Conservation (phyloP, 345 rosid species). For the Clausena lansium region DNA sequence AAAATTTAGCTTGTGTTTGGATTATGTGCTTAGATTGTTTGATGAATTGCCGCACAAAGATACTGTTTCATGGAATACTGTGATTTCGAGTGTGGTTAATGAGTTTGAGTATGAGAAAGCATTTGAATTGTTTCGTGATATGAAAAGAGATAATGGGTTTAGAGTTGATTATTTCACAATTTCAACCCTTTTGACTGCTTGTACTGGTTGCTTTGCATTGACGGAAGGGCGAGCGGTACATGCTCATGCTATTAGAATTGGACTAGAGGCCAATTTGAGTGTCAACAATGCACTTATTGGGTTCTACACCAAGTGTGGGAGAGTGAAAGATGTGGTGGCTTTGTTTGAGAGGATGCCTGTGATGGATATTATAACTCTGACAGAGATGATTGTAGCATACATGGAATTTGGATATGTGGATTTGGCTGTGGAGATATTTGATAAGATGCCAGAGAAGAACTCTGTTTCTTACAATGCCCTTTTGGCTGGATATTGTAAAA, state of each 20-base stretch:
- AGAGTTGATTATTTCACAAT: constrained; percentile 56
- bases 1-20: constrained; percentile 30
- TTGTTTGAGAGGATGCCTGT: constrained; percentile 51
- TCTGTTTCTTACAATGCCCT: constrained; percentile 60
- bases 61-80: constrained; percentile 67
- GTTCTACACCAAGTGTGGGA: constrained; percentile 58
- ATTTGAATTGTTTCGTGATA: constrained; percentile 42
- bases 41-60: constrained; percentile 70
- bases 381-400: constrained; percentile 61
- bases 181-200: constrained; percentile 61
- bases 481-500: constrained; percentile 65
- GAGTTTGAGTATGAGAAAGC: constrained; percentile 38
- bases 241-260: constrained; percentile 54
- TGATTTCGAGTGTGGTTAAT: constrained; percentile 60
- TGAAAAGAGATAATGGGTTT: constrained; percentile 33
- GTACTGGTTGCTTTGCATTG: constrained; percentile 37
- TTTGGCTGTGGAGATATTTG: constrained; percentile 55
- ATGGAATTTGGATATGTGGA: constrained; percentile 67
- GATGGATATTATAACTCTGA: constrained; percentile 63
- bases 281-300: constrained; percentile 63
- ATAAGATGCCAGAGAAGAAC: constrained; percentile 63
- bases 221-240: constrained; percentile 64
- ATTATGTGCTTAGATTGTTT: constrained; percentile 48
- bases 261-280: constrained; percentile 55
- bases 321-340: constrained; percentile 36